Base-by-base conservation (phyloP, 176 grass and related monocot genomes). In the Calamus simplicifolius region DNA sequence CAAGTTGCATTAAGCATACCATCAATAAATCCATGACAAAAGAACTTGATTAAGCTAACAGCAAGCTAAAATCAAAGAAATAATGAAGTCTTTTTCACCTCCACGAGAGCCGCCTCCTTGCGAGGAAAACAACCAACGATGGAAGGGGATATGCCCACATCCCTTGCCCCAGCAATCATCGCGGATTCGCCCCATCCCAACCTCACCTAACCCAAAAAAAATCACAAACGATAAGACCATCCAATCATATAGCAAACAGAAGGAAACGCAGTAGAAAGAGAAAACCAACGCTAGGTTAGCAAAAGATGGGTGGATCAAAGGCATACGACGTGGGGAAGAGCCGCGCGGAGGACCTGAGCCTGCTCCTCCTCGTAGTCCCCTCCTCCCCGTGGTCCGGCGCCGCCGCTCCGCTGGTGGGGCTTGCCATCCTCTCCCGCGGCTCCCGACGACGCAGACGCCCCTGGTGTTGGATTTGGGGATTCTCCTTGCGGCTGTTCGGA, bases 121-220 rank as follows among this genome's bases (percentile, higher is more conserved):
- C 81, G 85, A 27, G 81, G 72, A 55, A 97, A 83, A 0, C 84
- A 69, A 17, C 91, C 87, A 0, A 97, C 64, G n/a, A 97, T 98
- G 58, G 87, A 82, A 8, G 87, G 93, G 4, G 29, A 52, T 51
- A 52, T 66, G 0, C 50, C 29, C 30, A 52, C 13, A 43, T 98
- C 84, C 73, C 84, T 98, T 7, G 93, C 93, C 54, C 93, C 87
- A 1, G 78, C 62, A 56, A 92, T 80, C 87, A 92, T 82, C 51
- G 93, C 87, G 3, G 93, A 88, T 67, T 98, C 93, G 54, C 72
- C 92, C 93, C 93, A 98, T 48, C 93, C 93, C 69, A 92, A 82
- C 68, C 78, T 87, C 31, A 78, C 76, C 93, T 98, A 62, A 1
- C 7, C 54, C 55, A 5, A 16, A 30, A 29, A 64, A 18, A 48